Evolutionary conservation across 257 asterid species (phyloP).

Genomic region (Nicotiana noctiflora): DNA sequence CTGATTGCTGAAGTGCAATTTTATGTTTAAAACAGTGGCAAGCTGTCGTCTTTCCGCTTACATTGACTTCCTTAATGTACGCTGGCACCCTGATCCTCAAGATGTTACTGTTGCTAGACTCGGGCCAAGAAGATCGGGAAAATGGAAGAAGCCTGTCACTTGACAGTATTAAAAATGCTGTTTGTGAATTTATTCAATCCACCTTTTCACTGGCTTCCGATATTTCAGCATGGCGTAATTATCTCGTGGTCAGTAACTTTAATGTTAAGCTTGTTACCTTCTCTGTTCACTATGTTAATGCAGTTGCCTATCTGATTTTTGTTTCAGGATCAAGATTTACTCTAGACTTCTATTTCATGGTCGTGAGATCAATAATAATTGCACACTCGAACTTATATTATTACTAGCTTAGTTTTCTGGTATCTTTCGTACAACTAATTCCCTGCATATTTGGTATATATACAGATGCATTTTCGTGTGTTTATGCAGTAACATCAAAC

Average conservation of each 20-base stretch:
- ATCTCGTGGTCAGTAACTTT: constrained; percentile 68
- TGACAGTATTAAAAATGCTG: constrained; percentile 24
- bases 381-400: not conserved
- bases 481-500: not conserved
- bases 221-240: constrained; percentile 81
- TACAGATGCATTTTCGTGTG: not conserved
- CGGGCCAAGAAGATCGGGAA: constrained; percentile 29
- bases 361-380: not conserved
- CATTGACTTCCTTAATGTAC: constrained; percentile 81
- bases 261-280: constrained; percentile 4
- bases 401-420: not conserved
- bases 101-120: constrained; percentile 31
- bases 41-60: constrained; percentile 67
- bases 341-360: not conserved
- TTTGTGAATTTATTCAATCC: constrained; percentile 23
- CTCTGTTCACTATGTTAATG: not conserved
- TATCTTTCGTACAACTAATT: not conserved
- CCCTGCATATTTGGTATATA: not conserved
- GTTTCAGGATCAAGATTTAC: not conserved
- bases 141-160: constrained; percentile 28
- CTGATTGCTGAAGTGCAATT: constrained; percentile 60
- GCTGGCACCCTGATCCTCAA: constrained; percentile 57
- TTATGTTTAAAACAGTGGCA: constrained; percentile 93
- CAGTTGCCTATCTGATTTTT: not conserved
- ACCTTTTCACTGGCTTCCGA: constrained; percentile 34